Conservation (phyloP, 2,329 filamentous ascomycete genomes). For the Penicillium sp. region DNA sequence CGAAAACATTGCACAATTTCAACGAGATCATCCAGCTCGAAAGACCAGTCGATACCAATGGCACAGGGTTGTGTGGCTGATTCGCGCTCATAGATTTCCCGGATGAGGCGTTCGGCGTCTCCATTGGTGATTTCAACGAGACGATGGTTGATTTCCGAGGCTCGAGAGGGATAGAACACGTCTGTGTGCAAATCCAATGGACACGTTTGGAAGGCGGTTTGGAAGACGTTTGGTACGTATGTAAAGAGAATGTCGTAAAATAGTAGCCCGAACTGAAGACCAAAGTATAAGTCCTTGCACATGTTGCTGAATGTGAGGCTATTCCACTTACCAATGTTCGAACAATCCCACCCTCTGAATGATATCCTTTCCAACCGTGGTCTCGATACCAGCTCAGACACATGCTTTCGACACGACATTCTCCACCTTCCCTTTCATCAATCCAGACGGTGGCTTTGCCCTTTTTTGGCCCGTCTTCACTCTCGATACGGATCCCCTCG, state of each 20-base stretch:
- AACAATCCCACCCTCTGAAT: conserved; percentile 84
- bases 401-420: conserved; percentile 90
- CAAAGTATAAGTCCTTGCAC: not conserved
- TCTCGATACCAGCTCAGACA: conserved; percentile 79
- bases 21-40: conserved; percentile 67
- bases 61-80: conserved; percentile 70
- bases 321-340: conserved; percentile 60
- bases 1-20: conserved; percentile 75
- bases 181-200: conserved; percentile 91
- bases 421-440: conserved; percentile 63
- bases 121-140: conserved; percentile 85
- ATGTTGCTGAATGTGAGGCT: not conserved
- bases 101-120: conserved; percentile 60
- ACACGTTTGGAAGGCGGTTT: conserved; percentile 90
- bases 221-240: conserved; percentile 94
- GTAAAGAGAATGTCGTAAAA: conserved; percentile 91
- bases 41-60: conserved; percentile 90
- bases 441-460: conserved; percentile 71
- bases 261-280: conserved; percentile 63
- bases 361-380: conserved; percentile 89
- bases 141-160: conserved; percentile 81
- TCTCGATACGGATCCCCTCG: conserved; percentile 70
- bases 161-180: conserved; percentile 78
- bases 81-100: conserved; percentile 62
- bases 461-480: conserved; percentile 41